phyloP scores from a whole-genome alignment of 108 stramenopile species.

The Nitzschia sp. region DNA sequence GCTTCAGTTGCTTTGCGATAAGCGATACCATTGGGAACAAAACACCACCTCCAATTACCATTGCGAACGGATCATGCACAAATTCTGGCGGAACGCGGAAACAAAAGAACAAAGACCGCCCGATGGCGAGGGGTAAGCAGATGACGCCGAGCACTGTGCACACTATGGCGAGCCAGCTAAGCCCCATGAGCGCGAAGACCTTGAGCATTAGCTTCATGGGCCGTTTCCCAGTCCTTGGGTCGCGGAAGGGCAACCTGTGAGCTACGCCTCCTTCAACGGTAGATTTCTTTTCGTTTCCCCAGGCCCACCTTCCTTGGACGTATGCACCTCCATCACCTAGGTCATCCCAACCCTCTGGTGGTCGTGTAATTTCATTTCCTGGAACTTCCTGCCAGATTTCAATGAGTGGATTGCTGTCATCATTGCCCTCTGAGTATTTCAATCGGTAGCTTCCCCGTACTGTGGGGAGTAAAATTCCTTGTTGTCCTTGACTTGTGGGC shows the following conservation, averaged over 20 bases:
- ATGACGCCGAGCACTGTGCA: constrained; percentile 36
- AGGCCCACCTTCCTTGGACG: constrained; percentile 86
- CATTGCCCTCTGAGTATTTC: constrained; percentile 16
- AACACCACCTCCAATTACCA: constrained; percentile 56
- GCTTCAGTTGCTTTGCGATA: constrained; percentile 4
- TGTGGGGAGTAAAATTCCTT: constrained; percentile 53
- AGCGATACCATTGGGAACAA: constrained; percentile 50
- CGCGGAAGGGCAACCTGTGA: constrained; percentile 55
- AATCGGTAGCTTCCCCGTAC: constrained; percentile 71
- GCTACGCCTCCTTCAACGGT: constrained; percentile 74
- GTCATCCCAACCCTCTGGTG: constrained; percentile 91
- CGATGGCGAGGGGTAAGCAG: constrained; percentile 53
- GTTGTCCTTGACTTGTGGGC: constrained; percentile 16
- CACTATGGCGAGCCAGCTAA: constrained; percentile 72
- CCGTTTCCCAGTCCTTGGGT: constrained; percentile 13
- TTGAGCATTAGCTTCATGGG: constrained; percentile 33
- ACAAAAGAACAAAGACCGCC: constrained; percentile 47
- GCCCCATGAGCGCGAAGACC: constrained; percentile 42
- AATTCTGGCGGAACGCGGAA: constrained; percentile 56
- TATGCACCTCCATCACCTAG: constrained; percentile 79
- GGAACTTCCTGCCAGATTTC: constrained; percentile 68
- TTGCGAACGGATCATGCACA: constrained; percentile 78
- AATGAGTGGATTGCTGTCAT: constrained; percentile 31
- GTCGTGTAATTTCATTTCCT: constrained; percentile 68
- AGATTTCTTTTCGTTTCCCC: constrained; percentile 71